Evolutionary conservation across 179 eudicot genomes (phyloP).

Genomic region (Vitellaria paradoxa): DNA sequence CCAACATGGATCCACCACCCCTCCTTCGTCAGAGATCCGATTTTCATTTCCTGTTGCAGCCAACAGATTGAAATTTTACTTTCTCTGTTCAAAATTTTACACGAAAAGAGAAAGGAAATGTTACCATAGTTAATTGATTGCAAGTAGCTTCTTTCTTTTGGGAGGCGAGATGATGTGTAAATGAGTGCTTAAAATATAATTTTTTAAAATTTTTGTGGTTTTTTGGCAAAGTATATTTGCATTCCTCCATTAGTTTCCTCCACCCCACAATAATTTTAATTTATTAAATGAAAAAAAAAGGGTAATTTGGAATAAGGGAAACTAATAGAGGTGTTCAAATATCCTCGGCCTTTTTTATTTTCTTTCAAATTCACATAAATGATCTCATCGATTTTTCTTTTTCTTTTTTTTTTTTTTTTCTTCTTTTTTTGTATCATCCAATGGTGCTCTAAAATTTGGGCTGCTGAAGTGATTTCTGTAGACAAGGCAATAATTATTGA

Average conservation of each 20-base stretch:
- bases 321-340: too few species aligned
- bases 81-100: slow-evolving; percentile 10
- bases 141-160: background rate
- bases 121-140: slow-evolving; percentile 20
- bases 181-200: slow-evolving; percentile 23
- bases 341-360: background rate
- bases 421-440: background rate
- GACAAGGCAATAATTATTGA: slow-evolving; percentile 7
- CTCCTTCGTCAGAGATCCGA: slow-evolving; percentile 84
- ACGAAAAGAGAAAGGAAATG: slow-evolving; percentile 12
- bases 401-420: background rate
- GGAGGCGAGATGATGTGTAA: slow-evolving; percentile 22
- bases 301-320: too few species aligned
- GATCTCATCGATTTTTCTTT: background rate
- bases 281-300: too few species aligned
- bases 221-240: too few species aligned
- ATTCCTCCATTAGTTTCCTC: too few species aligned
- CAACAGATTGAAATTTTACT: slow-evolving; percentile 40
- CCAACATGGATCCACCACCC: slow-evolving; percentile 81
- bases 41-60: slow-evolving; percentile 73
- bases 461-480: slow-evolving; percentile 14
- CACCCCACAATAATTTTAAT: too few species aligned
- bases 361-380: background rate
- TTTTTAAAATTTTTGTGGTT: background rate
- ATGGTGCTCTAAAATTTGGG: slow-evolving; percentile 3